Base-by-base conservation (phyloP, 805 yeast species). In the Yarrowia osloensis region DNA sequence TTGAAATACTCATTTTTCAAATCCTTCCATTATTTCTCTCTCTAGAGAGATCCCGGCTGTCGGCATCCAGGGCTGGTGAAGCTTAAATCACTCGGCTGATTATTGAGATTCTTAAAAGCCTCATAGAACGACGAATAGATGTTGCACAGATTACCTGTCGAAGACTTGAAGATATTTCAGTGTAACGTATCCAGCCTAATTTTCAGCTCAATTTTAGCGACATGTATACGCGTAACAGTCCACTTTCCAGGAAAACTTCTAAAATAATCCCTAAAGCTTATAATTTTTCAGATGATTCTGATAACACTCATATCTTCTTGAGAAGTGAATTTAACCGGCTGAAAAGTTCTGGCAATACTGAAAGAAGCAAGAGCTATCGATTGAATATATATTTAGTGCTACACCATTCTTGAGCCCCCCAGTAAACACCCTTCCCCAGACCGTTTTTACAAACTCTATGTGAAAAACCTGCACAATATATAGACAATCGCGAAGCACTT, bases 381-480 rank as follows among this genome's bases (percentile, higher is more conserved):
- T 7, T 15, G 28, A 39, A 19, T 39, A 39, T 39, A 39, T 1
- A 28, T 8, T 28, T 11, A 28, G n/a, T 5, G 31, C 7, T 28
- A 39, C 46, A 21, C 26, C 26, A 40, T 3, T 17, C 12, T 17
- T 28, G 3, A 8, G 6, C 5, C 57, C 3, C 26, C 4, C 7
- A 0, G 0, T 22, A 6, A 1, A 6, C n/a, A 6, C 7, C 15
- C 9, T 33, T 33, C 40, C 24, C 57, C 19, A 7, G 28, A 13
- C 15, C 8, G 11, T 17, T 29, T 7, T 1, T 2, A n/a, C 24
- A 22, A 50, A 50, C 57, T 33, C 37, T 50, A 50, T 22, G 28
- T 31, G 57, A 50, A 50, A 50, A 50, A 50, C 57, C 57, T 50
- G 57, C 57, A 33, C 57, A 33, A 33, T 50, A 50, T 50, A 50